phyloP scores from a whole-genome alignment of 2,329 filamentous ascomycete species.

The Calonectria naviculata region DNA sequence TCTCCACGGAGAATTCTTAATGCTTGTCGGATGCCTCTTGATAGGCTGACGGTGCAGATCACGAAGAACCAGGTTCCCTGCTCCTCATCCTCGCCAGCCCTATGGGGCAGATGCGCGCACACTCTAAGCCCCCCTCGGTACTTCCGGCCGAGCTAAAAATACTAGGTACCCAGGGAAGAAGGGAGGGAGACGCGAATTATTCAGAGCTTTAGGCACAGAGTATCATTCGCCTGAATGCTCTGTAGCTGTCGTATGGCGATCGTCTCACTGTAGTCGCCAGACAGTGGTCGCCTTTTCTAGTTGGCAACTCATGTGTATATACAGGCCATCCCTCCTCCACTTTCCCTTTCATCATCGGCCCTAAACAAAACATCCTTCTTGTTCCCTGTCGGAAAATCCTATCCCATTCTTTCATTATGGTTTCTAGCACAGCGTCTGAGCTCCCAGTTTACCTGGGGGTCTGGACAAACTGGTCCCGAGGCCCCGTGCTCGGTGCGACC shows the following conservation, averaged over 20 bases:
- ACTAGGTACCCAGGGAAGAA: not conserved
- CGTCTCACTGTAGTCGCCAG: too few species aligned
- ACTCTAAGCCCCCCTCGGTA: not conserved
- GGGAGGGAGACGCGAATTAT: not conserved
- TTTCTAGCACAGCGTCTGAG: not conserved
- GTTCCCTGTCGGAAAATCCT: not conserved
- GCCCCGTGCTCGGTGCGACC: not conserved
- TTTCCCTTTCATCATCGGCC: not conserved
- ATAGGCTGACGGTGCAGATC: not conserved
- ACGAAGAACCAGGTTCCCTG: not conserved
- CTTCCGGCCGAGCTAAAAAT: not conserved
- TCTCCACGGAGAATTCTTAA: not conserved
- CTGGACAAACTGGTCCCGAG: conserved; percentile 7
- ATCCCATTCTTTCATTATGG: not conserved
- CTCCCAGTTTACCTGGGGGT: not conserved
- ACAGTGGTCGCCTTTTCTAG: not conserved
- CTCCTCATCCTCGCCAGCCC: not conserved
- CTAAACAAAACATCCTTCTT: not conserved
- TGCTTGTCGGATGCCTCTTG: not conserved
- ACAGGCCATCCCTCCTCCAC: not conserved
- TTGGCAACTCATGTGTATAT: not conserved
- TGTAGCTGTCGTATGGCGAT: too few species aligned
- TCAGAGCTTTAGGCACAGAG: not conserved
- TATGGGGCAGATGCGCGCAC: not conserved
- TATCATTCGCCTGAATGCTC: not conserved